Evolutionary conservation across 495 filamentous ascomycete species (phyloP), one percentile per base, ranked within the genome.

Genomic region (Neurospora terricola): DNA sequence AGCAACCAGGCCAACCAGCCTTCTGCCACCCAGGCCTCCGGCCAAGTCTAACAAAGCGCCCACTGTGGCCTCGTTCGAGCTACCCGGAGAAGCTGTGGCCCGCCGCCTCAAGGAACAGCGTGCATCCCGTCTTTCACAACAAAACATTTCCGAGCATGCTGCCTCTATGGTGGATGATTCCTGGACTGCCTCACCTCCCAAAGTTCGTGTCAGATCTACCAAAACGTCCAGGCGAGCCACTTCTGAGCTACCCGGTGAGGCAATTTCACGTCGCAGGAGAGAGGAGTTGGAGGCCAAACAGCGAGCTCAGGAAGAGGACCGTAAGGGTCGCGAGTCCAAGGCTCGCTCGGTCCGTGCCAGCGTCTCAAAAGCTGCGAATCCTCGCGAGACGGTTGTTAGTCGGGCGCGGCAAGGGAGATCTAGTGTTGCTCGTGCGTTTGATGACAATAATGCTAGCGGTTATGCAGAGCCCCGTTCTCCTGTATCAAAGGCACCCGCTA

Each of bases 211-310:
- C 74, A 87, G 91, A 81, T 91, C 90, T 0, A 84, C 80, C 38
- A 92, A 90, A 75, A 78, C 86, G 9, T 86, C 86, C 11, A 92
- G 90, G 6, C 85, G 83, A 38, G 81, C 92, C 12, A 87, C 82
- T 21, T 94, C 93, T 78, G 88, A 91, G 77, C 84, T 94, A 30
- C 90, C 91, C 0, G 91, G 92, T 39, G 92, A 93, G 72, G 91
- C 89, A 36, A 83, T 93, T 39, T 90, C 91, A 30, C 89, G 88
- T 10, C 89, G 88, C 70, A 88, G 92, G 72, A 87, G 87, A 77
- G 91, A 91, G 75, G 86, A 88, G 70, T 86, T 84, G 34, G 91
- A 93, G 76, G 89, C 90, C 70, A 86, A 88, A 69, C 79, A 88
- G 69, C 88, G 86, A 73, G 83, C 86, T 5, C 85, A 88, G 76